Base-by-base conservation (phyloP, 495 filamentous ascomycete genomes). In the Penicillium simplicissimum region DNA sequence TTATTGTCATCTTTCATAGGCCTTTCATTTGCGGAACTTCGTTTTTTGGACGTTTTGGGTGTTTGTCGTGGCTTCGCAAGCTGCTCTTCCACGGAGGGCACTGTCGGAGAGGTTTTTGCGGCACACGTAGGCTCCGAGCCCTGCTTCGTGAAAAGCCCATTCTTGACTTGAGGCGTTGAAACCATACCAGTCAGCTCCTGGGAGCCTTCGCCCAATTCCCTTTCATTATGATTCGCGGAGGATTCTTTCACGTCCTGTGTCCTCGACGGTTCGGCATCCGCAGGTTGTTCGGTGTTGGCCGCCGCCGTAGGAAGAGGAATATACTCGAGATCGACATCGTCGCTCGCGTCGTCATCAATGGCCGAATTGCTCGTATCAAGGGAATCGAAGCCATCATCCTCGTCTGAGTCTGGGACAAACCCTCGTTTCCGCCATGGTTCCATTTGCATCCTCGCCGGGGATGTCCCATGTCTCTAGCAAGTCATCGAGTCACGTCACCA, bases 381-480 rank as follows among this genome's bases (percentile, higher is more conserved):
- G 40, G 70, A 74, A 19, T 79, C 76, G 51, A 78, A 72, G 48
- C 77, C 82, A 40, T 87, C 85, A 52, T 85, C 83, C 36, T 81
- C 81, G 62, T 88, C 85, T 33, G 85, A 87, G 67, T 86, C 84
- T 59, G 83, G 81, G 63, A 88, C 85, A 77, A 80, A 88, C 55
- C 85, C 84, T 72, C 79, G 78, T 72, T 81, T 77, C 71, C 79
- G 79, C 85, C 85, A 88, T 79, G 79, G 80, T 80, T 84, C 78
- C 84, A 86, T 87, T 74, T 78, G 76, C 72, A 68, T 71, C 57
- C 64, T 70, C 45, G 72, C 71, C 67, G 71, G 62, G 65, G 66
- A 68, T 73, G 57, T 67, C 73, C 76, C 78, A 79, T 81, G 54
- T 72, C 78, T 72, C 62, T 74, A 78, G 43, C 23, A 49, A 31